Evolutionary conservation across 139 green algal genomes (phyloP), one percentile per base, ranked within the genome.

Genomic region (Dunaliella primolecta): DNA sequence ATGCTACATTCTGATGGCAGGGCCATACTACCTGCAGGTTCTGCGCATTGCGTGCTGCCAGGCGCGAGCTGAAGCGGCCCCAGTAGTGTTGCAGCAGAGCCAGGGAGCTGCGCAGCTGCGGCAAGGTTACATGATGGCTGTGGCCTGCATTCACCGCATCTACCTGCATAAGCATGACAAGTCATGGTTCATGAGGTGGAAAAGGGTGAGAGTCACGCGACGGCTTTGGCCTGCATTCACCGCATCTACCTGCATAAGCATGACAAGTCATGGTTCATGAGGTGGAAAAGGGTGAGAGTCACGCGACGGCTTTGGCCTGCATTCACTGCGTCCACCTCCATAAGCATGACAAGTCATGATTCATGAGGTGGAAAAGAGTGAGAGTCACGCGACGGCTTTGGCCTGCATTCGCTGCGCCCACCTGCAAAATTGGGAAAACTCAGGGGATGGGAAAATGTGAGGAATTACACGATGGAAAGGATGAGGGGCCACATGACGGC

Each of bases 81-180:
- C 95, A 90, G 90, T 99, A 93, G 2, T 37, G 75, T 2, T 3
- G 36, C 38, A 93, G 77, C 81, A 88, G 36, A 2, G 78, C 74
- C 0, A 46, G 78, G 0, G 75, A 32, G 2, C 38, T 30, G 1
- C 20, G 31, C 80, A 93, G 70, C 83, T 94, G 88, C 38, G 27
- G 1, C 55, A 29, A 33, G 1, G 85, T 90, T 0, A 98, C 83
- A 29, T 76, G 37, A 0, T 91, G 89, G 36, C 90, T 93, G 92
- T 98, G 94, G 24, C 90, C 87, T 77, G 36, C 83, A 83, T 94
- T 94, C 71, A 98, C 89, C 2, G 93, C 93, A 72, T 96, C 89
- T 78, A 94, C 80, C 80, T 84, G 79, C 38, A 83, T 25, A 24
- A 32, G 71, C n/a, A n/a, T 77, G 71, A n/a, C n/a, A n/a, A n/a